These are phyloP conservation scores for Russula abietina DNA, from an alignment of 768 basidiomycete genomes.

Conservation along the genomic window DNA sequence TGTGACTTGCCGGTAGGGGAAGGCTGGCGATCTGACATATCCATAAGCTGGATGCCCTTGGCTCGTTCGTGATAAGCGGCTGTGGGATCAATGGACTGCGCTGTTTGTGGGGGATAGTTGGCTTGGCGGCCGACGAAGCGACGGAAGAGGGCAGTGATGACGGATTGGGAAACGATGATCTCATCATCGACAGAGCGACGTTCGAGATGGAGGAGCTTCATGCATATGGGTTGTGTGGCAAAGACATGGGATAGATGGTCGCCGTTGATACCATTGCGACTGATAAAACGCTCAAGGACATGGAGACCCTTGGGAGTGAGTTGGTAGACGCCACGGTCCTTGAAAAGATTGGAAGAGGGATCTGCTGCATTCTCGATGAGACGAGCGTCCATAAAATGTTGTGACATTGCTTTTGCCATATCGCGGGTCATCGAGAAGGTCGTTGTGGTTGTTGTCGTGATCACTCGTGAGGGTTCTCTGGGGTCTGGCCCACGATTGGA, in stretches of 20 bases:
- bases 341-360: conserved; percentile 83
- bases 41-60: conserved; percentile 65
- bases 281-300: conserved; percentile 98
- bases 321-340: conserved; percentile 93
- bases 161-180: conserved; percentile 90
- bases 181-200: conserved; percentile 90
- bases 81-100: conserved; percentile 52
- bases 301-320: conserved; percentile 98
- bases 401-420: conserved; percentile 99
- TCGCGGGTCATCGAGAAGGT: conserved; percentile 99
- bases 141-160: conserved; percentile 91
- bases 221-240: conserved; percentile 87
- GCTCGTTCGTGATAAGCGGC: conserved; percentile 74
- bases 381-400: conserved; percentile 99
- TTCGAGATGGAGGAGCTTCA: conserved; percentile 96
- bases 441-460: conserved; percentile 98
- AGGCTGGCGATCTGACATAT: conserved; percentile 57
- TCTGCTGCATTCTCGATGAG: conserved; percentile 96
- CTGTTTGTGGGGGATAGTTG: conserved; percentile 58
- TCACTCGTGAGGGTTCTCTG: conserved; percentile 93
- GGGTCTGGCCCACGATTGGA: conserved; percentile 98
- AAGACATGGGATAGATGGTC: conserved; percentile 90
- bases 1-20: conserved; percentile 44
- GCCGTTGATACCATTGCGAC: conserved; percentile 96
- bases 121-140: conserved; percentile 88